phyloP scores from a whole-genome alignment of 495 filamentous ascomycete species.

The Aspergillus indologenus region DNA sequence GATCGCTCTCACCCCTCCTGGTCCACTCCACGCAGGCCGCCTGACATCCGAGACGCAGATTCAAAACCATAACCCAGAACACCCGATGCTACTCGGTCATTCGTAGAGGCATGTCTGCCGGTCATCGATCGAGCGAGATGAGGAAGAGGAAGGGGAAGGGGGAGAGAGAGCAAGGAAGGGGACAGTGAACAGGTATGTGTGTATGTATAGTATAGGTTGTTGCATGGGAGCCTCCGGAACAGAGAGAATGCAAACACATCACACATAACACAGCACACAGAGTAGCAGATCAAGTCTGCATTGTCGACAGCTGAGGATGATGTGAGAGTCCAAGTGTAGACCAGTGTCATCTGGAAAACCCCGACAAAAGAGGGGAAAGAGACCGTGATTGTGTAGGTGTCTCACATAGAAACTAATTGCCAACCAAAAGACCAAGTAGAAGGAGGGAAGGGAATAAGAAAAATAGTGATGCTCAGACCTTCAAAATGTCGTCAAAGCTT shows the following conservation, averaged over 20 bases:
- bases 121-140: background rate
- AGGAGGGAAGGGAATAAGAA: background rate
- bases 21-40: background rate
- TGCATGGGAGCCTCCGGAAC: background rate
- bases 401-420: background rate
- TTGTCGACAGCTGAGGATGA: background rate
- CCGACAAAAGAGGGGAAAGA: background rate
- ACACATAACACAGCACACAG: background rate
- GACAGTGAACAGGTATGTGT: background rate
- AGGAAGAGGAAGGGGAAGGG: background rate
- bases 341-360: background rate
- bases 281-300: background rate
- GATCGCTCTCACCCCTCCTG: background rate
- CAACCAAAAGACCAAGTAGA: background rate
- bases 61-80: background rate
- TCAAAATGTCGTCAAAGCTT: conserved; percentile 1
- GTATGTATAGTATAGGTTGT: background rate
- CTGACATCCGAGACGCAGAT: background rate
- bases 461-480: conserved; percentile 1
- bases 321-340: background rate
- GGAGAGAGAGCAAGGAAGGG: too few relatives aligned
- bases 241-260: background rate
- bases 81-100: background rate
- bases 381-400: background rate
- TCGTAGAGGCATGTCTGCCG: background rate